Evolutionary conservation across 768 basidiomycete species (phyloP).

Genomic region (Atractiella rhizophila): DNA sequence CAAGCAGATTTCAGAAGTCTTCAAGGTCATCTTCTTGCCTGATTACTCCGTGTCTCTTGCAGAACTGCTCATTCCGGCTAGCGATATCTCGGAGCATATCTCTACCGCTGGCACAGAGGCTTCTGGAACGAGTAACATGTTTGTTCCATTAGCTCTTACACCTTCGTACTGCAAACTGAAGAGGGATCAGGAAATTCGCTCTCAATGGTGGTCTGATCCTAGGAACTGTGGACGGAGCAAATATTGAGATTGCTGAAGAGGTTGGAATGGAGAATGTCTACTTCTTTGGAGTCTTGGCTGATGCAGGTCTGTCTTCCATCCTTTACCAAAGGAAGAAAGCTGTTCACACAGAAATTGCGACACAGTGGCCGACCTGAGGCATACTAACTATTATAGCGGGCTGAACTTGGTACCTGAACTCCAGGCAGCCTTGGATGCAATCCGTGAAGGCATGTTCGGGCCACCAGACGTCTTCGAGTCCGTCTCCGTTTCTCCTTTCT

Average conservation of each 20-base stretch:
- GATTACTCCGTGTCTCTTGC: slow-evolving; percentile 46
- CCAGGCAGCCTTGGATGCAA: slow-evolving; percentile 46
- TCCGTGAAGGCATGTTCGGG: slow-evolving; percentile 58
- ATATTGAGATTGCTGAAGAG: slow-evolving; percentile 92
- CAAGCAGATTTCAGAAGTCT: slow-evolving; percentile 52
- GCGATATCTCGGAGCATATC: slow-evolving; percentile 87
- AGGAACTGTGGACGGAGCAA: slow-evolving; percentile 49
- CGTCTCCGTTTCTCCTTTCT: too few relatives aligned
- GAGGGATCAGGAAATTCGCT: slow-evolving; percentile 34
- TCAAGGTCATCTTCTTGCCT: slow-evolving; percentile 79
- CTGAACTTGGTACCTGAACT: slow-evolving; percentile 51
- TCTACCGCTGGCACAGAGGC: slow-evolving; percentile 85
- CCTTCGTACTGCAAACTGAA: slow-evolving; percentile 18
- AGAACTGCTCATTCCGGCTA: slow-evolving; percentile 31
- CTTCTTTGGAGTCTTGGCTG: slow-evolving; percentile 28
- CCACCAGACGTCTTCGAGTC: slow-evolving; percentile 60
- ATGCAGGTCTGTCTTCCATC: too few relatives aligned
- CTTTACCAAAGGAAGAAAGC: too few relatives aligned
- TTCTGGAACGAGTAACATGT: slow-evolving; percentile 18
- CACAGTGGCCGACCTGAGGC: too few relatives aligned
- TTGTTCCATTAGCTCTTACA: not conserved
- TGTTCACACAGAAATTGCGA: too few relatives aligned
- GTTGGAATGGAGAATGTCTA: slow-evolving; percentile 79
- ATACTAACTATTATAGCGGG: slow-evolving; percentile 63
- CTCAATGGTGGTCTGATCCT: slow-evolving; percentile 61